A percentile compares a stretch with the other conserved stretches of the same genome.
Conservation (phyloP, 495 filamentous ascomycete genomes). For the Hypoxylon fragiforme region DNA sequence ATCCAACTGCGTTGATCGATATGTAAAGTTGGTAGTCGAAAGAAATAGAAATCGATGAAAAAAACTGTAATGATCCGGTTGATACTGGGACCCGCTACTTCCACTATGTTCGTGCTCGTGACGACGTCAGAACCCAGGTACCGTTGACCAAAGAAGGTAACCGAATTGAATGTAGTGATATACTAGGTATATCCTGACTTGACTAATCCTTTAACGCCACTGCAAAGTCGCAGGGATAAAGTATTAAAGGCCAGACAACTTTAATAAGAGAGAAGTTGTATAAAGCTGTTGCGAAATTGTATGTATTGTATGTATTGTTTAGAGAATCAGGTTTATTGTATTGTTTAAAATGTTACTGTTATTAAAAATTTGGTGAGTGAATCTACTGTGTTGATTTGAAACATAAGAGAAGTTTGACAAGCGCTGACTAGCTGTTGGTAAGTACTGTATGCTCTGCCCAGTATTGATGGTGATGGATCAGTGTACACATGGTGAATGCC, state of each 20-base stretch:
- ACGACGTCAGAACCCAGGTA: conserved; percentile 30
- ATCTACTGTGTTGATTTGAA: not conserved
- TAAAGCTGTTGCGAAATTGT: not conserved
- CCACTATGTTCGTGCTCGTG: conserved; percentile 22
- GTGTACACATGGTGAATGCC: not conserved
- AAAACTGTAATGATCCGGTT: conserved; percentile 1
- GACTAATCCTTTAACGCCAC: too few relatives aligned
- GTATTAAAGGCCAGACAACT: too few relatives aligned
- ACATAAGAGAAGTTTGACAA: not conserved
- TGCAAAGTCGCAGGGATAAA: not conserved
- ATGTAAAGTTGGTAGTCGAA: not conserved
- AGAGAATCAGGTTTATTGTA: too few relatives aligned
- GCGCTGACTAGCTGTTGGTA: not conserved
- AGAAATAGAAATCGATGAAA: conserved; percentile 6
- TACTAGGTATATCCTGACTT: too few relatives aligned
- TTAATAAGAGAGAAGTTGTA: too few relatives aligned
- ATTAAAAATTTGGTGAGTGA: not conserved
- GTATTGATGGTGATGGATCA: not conserved
- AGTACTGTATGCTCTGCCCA: not conserved
- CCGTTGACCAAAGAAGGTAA: too few relatives aligned
- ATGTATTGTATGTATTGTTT: too few relatives aligned
- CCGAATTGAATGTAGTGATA: conserved; percentile 20
- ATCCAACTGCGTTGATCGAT: not conserved
- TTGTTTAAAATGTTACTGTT: too few relatives aligned
- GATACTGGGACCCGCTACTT: conserved; percentile 6